Percentiles rank a stretch among this genome's conserved stretches.
These are phyloP conservation scores for Magnaporthales sp. DNA, from an alignment of 2,329 filamentous ascomycete genomes.

Conservation along the genomic window DNA sequence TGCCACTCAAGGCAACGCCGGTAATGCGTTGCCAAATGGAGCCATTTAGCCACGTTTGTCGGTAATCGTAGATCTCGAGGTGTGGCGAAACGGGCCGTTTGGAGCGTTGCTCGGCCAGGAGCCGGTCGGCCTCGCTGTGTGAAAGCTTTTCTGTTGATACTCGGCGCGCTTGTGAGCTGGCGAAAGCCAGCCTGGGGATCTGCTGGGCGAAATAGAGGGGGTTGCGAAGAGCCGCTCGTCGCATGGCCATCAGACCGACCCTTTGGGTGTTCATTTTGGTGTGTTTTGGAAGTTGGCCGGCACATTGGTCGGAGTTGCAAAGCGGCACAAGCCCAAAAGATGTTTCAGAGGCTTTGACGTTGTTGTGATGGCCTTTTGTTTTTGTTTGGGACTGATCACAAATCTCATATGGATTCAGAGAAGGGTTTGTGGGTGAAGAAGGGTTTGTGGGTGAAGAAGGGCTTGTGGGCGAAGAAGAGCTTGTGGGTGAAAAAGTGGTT, in stretches of 20 bases:
- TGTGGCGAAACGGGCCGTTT: conserved; percentile 78
- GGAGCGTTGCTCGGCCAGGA: conserved; percentile 75
- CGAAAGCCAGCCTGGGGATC: conserved; percentile 29
- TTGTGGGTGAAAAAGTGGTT: no score
- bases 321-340: not conserved
- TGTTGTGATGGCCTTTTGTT: not conserved
- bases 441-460: no score
- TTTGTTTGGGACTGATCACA: not conserved
- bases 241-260: conserved; percentile 49
- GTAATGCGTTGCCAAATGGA: conserved; percentile 74
- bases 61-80: conserved; percentile 74
- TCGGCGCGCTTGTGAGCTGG: conserved; percentile 13
- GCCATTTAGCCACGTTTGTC: conserved; percentile 76
- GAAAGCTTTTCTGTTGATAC: conserved; percentile 51
- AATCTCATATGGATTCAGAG: no score
- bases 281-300: conserved; percentile 8
- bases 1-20: conserved; percentile 62
- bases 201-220: conserved; percentile 34
- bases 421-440: no score
- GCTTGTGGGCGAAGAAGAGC: no score
- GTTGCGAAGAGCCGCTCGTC: conserved; percentile 27
- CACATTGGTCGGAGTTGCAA: not conserved
- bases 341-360: not conserved
- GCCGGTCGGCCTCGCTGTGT: conserved; percentile 42
- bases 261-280: conserved; percentile 49